phyloP scores from a whole-genome alignment of 2,329 filamentous ascomycete species.

The Lanzia echinophila region DNA sequence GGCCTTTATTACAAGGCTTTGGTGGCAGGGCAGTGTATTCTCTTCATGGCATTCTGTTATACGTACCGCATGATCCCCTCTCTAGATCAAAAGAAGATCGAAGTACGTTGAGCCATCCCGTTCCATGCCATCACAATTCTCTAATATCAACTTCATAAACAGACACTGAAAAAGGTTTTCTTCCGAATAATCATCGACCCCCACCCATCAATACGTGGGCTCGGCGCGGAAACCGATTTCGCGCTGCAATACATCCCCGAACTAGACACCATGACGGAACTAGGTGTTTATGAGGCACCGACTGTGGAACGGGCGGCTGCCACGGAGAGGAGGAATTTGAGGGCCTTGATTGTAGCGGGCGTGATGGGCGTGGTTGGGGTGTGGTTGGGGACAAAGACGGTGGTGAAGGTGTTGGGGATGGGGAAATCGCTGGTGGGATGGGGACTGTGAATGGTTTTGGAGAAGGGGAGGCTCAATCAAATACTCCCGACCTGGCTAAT shows the following conservation, averaged over 20 bases:
- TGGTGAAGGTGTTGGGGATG: background rate
- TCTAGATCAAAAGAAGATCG: constrained; percentile 28
- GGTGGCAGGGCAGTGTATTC: constrained; percentile 25
- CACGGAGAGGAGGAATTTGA: constrained; percentile 42
- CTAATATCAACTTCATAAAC: too few relatives aligned
- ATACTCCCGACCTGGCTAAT: too few relatives aligned
- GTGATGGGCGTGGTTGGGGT: constrained; percentile 22
- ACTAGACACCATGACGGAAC: constrained; percentile 35
- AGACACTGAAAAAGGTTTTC: constrained; percentile 34
- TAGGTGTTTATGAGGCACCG: constrained; percentile 26
- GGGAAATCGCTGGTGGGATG: too few relatives aligned
- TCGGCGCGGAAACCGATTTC: constrained; percentile 58
- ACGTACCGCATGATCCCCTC: constrained; percentile 42
- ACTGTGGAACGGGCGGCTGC: constrained; percentile 25
- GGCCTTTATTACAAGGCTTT: constrained; percentile 23
- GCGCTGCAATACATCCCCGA: constrained; percentile 65
- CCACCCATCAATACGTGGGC: constrained; percentile 44
- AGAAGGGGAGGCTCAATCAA: too few relatives aligned
- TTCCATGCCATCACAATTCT: too few relatives aligned
- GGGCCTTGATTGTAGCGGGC: constrained; percentile 37
- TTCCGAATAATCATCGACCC: constrained; percentile 57
- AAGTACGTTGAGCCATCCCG: too few relatives aligned
- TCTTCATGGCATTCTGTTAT: constrained; percentile 31
- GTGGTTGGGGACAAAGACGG: background rate
- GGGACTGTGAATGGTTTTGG: too few relatives aligned